Evolutionary conservation across 495 filamentous ascomycete genomes (phyloP).

Genomic region (Xylaria castorea): DNA sequence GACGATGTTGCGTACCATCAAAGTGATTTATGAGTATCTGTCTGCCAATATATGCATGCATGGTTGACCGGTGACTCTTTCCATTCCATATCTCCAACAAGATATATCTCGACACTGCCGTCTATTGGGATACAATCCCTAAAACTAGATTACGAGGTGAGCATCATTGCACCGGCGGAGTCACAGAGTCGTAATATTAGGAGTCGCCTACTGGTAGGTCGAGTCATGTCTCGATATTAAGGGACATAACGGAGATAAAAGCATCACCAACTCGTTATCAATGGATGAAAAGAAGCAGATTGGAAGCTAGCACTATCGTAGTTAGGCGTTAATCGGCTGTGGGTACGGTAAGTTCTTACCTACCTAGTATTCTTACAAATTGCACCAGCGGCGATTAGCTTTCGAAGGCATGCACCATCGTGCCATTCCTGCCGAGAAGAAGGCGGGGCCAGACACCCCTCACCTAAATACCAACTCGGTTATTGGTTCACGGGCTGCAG

Average conservation of each 20-base stretch:
- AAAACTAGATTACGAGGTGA: neutral
- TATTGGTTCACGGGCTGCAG: neutral
- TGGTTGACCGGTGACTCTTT: neutral
- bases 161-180: neutral
- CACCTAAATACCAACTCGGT: neutral
- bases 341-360: constrained; percentile 10
- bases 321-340: constrained; percentile 8
- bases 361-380: too few species aligned
- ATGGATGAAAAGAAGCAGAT: neutral
- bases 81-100: neutral
- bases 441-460: neutral
- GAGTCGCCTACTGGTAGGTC: neutral
- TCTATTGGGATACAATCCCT: neutral
- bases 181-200: neutral
- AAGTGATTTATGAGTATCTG: neutral
- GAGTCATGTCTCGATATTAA: neutral
- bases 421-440: neutral
- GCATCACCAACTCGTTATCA: neutral
- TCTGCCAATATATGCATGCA: neutral
- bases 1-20: neutral
- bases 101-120: neutral
- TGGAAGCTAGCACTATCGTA: neutral
- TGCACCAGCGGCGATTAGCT: constrained; percentile 1
- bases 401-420: neutral
- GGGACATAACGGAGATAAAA: constrained; percentile 13